Evolutionary conservation across 768 basidiomycete genomes (phyloP), one percentile per base, ranked within the genome.

Genomic region (Dentipellis fragilis): DNA sequence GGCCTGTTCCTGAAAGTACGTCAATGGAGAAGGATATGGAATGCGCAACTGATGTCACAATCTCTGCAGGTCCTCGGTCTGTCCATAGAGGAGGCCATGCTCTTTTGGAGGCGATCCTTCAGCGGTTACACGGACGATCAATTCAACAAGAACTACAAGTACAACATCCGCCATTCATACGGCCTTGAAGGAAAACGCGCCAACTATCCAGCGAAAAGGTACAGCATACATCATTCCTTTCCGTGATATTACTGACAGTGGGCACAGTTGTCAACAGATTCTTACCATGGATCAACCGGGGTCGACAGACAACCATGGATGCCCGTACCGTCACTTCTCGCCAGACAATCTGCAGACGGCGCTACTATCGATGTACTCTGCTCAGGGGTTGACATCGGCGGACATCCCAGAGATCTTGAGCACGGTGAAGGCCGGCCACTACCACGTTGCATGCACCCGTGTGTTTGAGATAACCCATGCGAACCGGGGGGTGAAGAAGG

Each of bases 131-230:
- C 85, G 10, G 95, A 97, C 57, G 93, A 97, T 71, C 87, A 92
- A 67, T 99, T 98, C 72, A 95, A 94, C 75, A 99, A 98, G 67
- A 89, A 96, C 66, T 86, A 97, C 77, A 86, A 83, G 63, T 99
- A 99, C 69, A 99, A 98, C 61, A 93, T 99, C 63, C 85, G 95
- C 47, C 96, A 99, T 67, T 85, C 84, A 4, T 99, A 85, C 64
- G 96, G 96, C 38, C 72, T 96, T 52, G 96, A 98, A 67, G 96
- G 96, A 10, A 91, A 87, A 69, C 81, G 95, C 46, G 89, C 87
- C 40, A 97, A 97, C 65, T 99, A 99, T 68, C 79, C 90, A 1
- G 93, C 96, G 0, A 91, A 87, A 72, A 94, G 80, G 95, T 89
- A 57, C 47, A 75, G 63, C 2, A 54, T 8, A 8, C 14, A 16